phyloP scores from a whole-genome alignment of 176 grass and related monocot genomes.

The Aechmea fasciata region DNA sequence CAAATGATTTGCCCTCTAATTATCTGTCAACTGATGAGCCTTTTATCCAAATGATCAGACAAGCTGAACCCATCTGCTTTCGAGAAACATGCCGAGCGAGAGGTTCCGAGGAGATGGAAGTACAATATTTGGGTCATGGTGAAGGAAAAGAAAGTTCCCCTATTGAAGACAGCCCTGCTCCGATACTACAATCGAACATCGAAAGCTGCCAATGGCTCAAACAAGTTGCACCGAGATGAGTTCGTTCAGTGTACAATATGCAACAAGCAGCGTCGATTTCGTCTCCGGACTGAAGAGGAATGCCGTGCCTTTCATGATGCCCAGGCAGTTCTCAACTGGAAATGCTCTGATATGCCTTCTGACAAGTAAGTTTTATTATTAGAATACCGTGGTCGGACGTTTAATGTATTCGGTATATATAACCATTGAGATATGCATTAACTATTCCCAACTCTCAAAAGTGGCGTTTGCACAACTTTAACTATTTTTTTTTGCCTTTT shows the following conservation, averaged over 20 bases:
- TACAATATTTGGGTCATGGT: slow-evolving; percentile 31
- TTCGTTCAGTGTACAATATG: slow-evolving; percentile 28
- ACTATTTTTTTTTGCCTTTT: background rate
- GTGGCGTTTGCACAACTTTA: no score
- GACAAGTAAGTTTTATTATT: slow-evolving; percentile 16
- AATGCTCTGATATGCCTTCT: slow-evolving; percentile 19
- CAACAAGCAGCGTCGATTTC: slow-evolving; percentile 27
- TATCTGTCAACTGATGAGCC: background rate
- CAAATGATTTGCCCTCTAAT: background rate
- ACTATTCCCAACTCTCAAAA: no score
- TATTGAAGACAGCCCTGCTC: slow-evolving; percentile 25
- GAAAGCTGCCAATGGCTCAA: background rate
- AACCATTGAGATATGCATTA: background rate
- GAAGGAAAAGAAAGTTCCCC: slow-evolving; percentile 19
- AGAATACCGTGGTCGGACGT: background rate
- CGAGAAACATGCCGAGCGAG: slow-evolving; percentile 28
- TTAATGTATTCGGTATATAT: background rate
- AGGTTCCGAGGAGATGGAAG: slow-evolving; percentile 24
- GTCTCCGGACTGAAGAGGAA: slow-evolving; percentile 16
- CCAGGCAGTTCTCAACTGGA: slow-evolving; percentile 12
- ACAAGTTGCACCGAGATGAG: slow-evolving; percentile 29
- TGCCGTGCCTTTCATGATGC: slow-evolving; percentile 32
- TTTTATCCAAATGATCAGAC: background rate
- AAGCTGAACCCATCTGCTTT: slow-evolving; percentile 29
- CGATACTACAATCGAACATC: slow-evolving; percentile 16